phyloP scores from a whole-genome alignment of 345 rosid species.

The Salix dunnii region DNA sequence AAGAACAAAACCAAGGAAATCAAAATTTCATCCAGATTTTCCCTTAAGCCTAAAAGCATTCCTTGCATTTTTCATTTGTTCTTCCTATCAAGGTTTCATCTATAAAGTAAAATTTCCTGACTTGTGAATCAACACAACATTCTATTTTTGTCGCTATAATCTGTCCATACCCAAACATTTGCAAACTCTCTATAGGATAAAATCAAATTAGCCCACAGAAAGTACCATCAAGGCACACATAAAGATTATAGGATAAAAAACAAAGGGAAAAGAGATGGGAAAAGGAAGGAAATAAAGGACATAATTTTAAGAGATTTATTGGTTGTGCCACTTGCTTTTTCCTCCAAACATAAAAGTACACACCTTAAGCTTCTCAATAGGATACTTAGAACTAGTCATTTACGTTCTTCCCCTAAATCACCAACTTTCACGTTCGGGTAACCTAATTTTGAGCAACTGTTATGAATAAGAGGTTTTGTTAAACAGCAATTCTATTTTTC shows the following conservation, averaged over 20 bases:
- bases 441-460: too few species aligned
- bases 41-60: background rate
- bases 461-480: background rate
- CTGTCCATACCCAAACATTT: background rate
- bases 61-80: background rate
- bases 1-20: background rate
- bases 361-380: too few species aligned
- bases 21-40: background rate
- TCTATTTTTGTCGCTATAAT: background rate
- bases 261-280: too few species aligned
- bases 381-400: background rate
- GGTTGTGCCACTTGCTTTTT: too few species aligned
- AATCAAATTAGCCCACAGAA: too few species aligned
- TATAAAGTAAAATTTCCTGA: background rate
- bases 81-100: background rate
- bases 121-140: background rate
- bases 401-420: background rate
- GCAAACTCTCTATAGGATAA: background rate
- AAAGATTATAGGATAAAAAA: too few species aligned
- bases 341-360: background rate
- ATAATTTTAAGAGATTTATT: too few species aligned
- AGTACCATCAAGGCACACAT: background rate
- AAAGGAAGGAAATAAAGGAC: too few species aligned
- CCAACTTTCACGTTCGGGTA: background rate
- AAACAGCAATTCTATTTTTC: background rate